Percentiles rank a stretch among this genome's conserved stretches.
These are phyloP conservation scores for Brassica nigra DNA, from an alignment of 345 rosid species.

Conservation along the genomic window DNA sequence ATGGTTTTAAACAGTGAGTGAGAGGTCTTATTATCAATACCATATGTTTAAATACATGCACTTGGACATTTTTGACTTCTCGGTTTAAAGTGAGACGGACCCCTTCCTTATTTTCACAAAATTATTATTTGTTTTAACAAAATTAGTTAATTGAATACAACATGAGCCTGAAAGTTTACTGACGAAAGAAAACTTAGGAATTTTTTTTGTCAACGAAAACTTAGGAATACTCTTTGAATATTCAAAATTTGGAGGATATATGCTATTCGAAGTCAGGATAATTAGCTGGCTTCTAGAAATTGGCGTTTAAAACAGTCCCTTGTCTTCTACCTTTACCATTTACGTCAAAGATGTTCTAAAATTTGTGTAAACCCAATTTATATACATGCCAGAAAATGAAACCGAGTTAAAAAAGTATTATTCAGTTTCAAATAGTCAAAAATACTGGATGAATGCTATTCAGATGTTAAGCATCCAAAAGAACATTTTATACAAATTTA, in stretches of 20 bases:
- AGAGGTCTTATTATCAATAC: slow-evolving; percentile 17
- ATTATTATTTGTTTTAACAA: slow-evolving; percentile 14
- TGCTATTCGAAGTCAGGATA: slow-evolving; percentile 26
- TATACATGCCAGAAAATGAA: neutral
- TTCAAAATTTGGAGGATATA: slow-evolving; percentile 38
- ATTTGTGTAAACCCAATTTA: neutral
- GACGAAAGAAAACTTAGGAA: slow-evolving; percentile 17
- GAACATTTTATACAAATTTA: too few species aligned
- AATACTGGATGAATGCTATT: too few species aligned
- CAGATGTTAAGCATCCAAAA: too few species aligned
- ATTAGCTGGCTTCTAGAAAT: slow-evolving; percentile 38
- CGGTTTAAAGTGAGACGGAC: slow-evolving; percentile 38
- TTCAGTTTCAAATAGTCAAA: too few species aligned
- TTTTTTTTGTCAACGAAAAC: neutral
- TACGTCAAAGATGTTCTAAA: neutral
- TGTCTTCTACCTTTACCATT: slow-evolving; percentile 28
- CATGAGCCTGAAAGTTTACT: slow-evolving; percentile 26
- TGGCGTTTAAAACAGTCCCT: neutral
- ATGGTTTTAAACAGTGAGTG: slow-evolving; percentile 18
- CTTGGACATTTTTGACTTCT: slow-evolving; percentile 31
- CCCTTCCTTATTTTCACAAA: slow-evolving; percentile 36
- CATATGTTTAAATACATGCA: slow-evolving; percentile 19
- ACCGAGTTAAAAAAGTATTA: too few species aligned
- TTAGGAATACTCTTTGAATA: slow-evolving; percentile 42
- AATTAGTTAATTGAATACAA: neutral